Base-by-base conservation (phyloP, 352 stramenopile genomes). In the Phytopythium ostracodes region DNA sequence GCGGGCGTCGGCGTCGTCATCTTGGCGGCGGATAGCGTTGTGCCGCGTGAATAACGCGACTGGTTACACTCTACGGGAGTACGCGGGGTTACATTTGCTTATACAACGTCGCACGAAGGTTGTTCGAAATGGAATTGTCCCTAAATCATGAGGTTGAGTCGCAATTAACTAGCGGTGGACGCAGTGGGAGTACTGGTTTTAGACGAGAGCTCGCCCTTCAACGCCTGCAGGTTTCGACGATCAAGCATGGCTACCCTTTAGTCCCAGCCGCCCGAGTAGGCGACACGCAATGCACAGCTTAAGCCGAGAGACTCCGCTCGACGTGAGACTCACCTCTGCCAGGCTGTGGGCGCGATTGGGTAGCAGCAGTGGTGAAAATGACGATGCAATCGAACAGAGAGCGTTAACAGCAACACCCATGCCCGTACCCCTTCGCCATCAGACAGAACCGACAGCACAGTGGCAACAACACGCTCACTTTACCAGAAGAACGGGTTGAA, bases 401-500 rank as follows among this genome's bases (percentile, higher is more conserved):
- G 27, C 17, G 47, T 54, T 9, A 54, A 27, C 38, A 12, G 22
- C 11, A 2, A 20, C 33, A 11, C 44, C 9, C 25, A 14, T 8
- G 22, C 1, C 44, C n/a, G n/a, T n/a, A n/a, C n/a, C n/a, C n/a
- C n/a, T n/a, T n/a, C n/a, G n/a, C n/a, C n/a, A n/a, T n/a, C n/a
- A n/a, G n/a, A n/a, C n/a, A n/a, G n/a, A n/a, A n/a, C n/a, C n/a
- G n/a, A n/a, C n/a, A n/a, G n/a, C n/a, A n/a, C n/a, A n/a, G n/a
- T n/a, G n/a, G n/a, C n/a, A n/a, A n/a, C n/a, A n/a, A n/a, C n/a
- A n/a, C n/a, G n/a, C 43, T 9, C 4, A 49, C 4, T 49, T n/a
- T 18, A 94, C 84, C 79, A 91, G 56, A 72, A 77, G 67, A 91
- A 82, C 10, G 85, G 85, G 31, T 94, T 94, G 71, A 94, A 94